Conservation (phyloP, 495 filamentous ascomycete genomes). For the Aspergillus asperescens region DNA sequence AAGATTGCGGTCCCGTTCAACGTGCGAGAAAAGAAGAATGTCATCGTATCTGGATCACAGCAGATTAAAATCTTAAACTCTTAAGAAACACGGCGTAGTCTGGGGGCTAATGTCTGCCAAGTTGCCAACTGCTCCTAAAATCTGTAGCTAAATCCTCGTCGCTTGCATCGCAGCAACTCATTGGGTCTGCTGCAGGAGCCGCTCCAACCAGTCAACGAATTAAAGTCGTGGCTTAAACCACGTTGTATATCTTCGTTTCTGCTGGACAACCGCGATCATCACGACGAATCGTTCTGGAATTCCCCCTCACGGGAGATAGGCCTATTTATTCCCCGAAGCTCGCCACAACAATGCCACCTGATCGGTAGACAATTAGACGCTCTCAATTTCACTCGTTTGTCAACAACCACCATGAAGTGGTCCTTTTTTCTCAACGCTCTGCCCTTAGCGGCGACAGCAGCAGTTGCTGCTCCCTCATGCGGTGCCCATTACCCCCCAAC, state of each 20-base stretch:
- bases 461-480: neutral
- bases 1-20: neutral
- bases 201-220: neutral
- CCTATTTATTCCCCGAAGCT: conserved; percentile 1
- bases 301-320: too few species aligned
- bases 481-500: neutral
- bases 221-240: neutral
- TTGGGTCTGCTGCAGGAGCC: conserved; percentile 6
- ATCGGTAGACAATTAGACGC: neutral
- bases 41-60: neutral
- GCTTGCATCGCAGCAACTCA: neutral
- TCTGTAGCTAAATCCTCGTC: conserved; percentile 3
- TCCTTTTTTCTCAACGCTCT: conserved; percentile 13
- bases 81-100: neutral
- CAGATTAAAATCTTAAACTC: neutral
- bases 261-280: too few species aligned
- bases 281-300: neutral
- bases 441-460: conserved; percentile 9
- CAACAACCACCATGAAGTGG: conserved; percentile 20
- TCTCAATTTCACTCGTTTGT: neutral
- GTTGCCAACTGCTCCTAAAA: too few species aligned
- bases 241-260: conserved; percentile 4
- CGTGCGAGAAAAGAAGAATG: neutral
- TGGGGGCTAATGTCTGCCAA: neutral
- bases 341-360: neutral